phyloP scores from a whole-genome alignment of 495 filamentous ascomycete species.

The Penicillium turbatum region DNA sequence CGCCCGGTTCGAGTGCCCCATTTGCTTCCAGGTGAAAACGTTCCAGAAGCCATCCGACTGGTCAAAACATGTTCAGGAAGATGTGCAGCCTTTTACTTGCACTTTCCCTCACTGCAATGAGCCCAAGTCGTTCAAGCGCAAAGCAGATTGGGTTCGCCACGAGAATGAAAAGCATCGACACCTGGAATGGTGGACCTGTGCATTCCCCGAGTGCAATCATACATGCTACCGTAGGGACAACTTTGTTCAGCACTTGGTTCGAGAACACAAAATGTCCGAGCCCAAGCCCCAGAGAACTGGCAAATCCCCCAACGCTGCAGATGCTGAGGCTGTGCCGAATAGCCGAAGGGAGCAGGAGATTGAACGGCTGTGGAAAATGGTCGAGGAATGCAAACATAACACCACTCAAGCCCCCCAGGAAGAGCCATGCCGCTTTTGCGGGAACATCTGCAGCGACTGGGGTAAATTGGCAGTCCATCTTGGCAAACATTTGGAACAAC shows the following conservation, averaged over 20 bases:
- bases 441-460: constrained; percentile 76
- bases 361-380: constrained; percentile 64
- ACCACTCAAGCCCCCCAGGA: constrained; percentile 60
- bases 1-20: constrained; percentile 85
- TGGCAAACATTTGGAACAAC: constrained; percentile 95
- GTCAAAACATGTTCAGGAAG: constrained; percentile 97
- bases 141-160: constrained; percentile 96
- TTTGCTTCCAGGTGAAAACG: constrained; percentile 87
- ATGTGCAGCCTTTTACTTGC: constrained; percentile 93
- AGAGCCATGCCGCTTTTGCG: constrained; percentile 92
- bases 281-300: constrained; percentile 52
- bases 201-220: constrained; percentile 74
- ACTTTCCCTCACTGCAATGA: constrained; percentile 82
- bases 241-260: constrained; percentile 90
- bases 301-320: constrained; percentile 24
- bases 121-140: constrained; percentile 93
- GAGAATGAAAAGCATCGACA: constrained; percentile 93
- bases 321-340: constrained; percentile 34
- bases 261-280: constrained; percentile 86
- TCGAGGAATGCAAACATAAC: constrained; percentile 74
- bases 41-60: constrained; percentile 95
- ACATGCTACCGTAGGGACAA: constrained; percentile 90
- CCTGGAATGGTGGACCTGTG: constrained; percentile 89
- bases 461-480: constrained; percentile 93
- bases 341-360: constrained; percentile 51